Evolutionary conservation across 768 basidiomycete genomes (phyloP).

Genomic region (Holtermanniella nyarrowii): DNA sequence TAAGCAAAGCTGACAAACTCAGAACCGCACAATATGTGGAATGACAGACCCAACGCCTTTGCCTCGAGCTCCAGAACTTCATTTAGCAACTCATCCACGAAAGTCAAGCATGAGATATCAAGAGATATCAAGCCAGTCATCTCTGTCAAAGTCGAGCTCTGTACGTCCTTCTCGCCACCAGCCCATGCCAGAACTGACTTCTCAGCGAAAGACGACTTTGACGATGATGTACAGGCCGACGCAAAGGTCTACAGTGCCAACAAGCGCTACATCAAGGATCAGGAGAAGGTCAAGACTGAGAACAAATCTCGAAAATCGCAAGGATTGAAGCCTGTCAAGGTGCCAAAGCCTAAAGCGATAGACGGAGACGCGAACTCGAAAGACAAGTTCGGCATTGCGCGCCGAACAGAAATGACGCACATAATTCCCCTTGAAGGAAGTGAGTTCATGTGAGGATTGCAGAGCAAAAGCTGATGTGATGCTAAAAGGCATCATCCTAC

Average conservation of each 20-base stretch:
- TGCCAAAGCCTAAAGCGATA: no score
- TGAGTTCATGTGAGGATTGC: slow-evolving; percentile 5
- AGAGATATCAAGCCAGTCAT: neutral
- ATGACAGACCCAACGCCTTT: no score
- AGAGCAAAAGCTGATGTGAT: no score
- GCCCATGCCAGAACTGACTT: neutral
- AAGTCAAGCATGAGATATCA: no score
- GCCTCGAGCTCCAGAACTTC: neutral
- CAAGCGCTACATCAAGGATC: slow-evolving; percentile 1
- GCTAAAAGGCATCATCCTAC: slow-evolving; percentile 19
- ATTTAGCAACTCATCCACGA: no score
- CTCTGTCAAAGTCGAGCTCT: neutral
- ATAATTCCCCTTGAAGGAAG: slow-evolving; percentile 20
- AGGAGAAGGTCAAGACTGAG: slow-evolving; percentile 9
- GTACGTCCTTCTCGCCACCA: neutral
- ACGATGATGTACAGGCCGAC: slow-evolving; percentile 4
- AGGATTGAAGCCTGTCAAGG: slow-evolving; percentile 5
- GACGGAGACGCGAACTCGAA: neutral
- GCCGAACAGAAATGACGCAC: slow-evolving; percentile 2
- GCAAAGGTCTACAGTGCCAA: slow-evolving; percentile 13
- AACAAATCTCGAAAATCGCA: slow-evolving; percentile 14
- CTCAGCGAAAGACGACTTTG: slow-evolving; percentile 26
- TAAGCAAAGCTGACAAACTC: no score
- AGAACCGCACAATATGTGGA: no score
- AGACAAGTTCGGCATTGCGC: neutral